These are phyloP conservation scores for Ophiostoma triangulosporum DNA, from an alignment of 2,329 filamentous ascomycete species.

Conservation along the genomic window DNA sequence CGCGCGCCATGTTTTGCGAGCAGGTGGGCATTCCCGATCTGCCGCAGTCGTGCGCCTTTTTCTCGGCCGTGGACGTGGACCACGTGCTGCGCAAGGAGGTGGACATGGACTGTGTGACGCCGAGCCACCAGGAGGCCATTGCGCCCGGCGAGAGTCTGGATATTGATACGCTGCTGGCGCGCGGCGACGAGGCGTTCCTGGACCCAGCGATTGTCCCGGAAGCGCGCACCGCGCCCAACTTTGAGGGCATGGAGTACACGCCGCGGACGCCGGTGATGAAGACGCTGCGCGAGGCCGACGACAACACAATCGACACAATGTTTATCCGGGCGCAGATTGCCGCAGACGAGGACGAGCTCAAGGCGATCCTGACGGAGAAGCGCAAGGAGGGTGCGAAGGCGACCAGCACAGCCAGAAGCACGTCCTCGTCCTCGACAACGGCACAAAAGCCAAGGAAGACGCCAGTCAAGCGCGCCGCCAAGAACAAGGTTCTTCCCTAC, in stretches of 20 bases:
- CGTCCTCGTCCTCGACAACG: not conserved
- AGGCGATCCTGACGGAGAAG: constrained; percentile 52
- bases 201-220: constrained; percentile 51
- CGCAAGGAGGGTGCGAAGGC: constrained; percentile 23
- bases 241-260: constrained; percentile 52
- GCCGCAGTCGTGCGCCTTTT: constrained; percentile 88
- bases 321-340: constrained; percentile 82
- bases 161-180: constrained; percentile 63
- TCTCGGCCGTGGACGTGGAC: constrained; percentile 90
- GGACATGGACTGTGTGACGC: constrained; percentile 92
- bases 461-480: not conserved
- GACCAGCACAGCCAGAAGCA: not conserved
- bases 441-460: constrained; percentile 1
- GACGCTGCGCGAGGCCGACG: constrained; percentile 36
- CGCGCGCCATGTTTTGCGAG: constrained; percentile 90
- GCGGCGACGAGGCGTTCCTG: constrained; percentile 53
- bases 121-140: constrained; percentile 67
- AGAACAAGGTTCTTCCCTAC: constrained; percentile 24
- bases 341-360: constrained; percentile 58
- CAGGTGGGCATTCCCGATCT: constrained; percentile 94
- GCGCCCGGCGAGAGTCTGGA: constrained; percentile 77
- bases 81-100: constrained; percentile 95
- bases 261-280: constrained; percentile 72
- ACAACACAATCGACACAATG: constrained; percentile 29
- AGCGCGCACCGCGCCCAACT: constrained; percentile 34